Evolutionary conservation across 2,329 filamentous ascomycete genomes (phyloP).

Genomic region (Hymenotorrendiella dingleyae): DNA sequence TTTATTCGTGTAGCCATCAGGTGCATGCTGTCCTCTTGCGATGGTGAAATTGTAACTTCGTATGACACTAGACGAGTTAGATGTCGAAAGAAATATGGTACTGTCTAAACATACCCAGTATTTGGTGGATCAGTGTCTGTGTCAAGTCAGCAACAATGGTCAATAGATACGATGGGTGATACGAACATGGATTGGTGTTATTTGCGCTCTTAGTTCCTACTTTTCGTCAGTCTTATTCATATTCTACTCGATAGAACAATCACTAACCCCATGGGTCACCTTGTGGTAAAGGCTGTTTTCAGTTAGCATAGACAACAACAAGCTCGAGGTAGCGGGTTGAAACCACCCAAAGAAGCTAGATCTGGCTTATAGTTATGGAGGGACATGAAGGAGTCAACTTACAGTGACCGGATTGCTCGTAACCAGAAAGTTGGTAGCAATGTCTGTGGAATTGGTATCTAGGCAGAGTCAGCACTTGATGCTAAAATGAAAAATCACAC

Average conservation of each 20-base stretch:
- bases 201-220: slow-evolving; percentile 34
- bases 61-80: slow-evolving; percentile 28
- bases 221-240: no score
- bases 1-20: slow-evolving; percentile 32
- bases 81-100: background rate
- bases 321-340: no score
- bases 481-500: no score
- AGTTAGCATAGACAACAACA: no score
- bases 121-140: slow-evolving; percentile 11
- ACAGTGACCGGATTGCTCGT: slow-evolving; percentile 8
- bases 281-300: slow-evolving; percentile 38
- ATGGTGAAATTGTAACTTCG: slow-evolving; percentile 31
- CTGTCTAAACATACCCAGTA: slow-evolving; percentile 7
- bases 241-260: no score
- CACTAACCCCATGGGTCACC: slow-evolving; percentile 50
- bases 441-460: background rate
- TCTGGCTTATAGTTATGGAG: no score
- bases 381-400: slow-evolving; percentile 1
- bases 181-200: slow-evolving; percentile 32
- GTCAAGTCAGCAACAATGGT: background rate
- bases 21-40: slow-evolving; percentile 24
- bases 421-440: no score
- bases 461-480: slow-evolving; percentile 7
- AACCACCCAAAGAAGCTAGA: no score
- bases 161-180: background rate